phyloP scores from a whole-genome alignment of 805 yeast species.

The Kuraishia piskuri region DNA sequence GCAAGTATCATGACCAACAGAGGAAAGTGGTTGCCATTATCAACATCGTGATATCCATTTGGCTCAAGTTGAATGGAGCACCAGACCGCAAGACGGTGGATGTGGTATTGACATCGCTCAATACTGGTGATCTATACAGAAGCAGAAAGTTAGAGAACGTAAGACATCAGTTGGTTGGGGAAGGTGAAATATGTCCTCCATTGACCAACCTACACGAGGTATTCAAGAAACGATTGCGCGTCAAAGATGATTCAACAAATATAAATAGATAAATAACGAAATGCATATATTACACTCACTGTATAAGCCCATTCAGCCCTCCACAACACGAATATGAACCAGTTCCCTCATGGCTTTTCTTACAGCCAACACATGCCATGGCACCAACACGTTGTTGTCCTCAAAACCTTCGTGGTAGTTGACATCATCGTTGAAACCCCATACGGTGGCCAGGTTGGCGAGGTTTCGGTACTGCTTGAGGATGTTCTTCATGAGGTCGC shows the following conservation, averaged over 20 bases:
- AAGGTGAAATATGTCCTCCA: neutral
- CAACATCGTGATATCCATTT: neutral
- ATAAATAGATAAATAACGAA: no score
- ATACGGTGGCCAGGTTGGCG: conserved; percentile 31
- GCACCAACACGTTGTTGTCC: conserved; percentile 32
- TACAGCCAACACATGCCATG: conserved; percentile 72
- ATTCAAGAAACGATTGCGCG: neutral
- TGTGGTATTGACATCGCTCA: neutral
- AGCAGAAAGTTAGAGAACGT: neutral
- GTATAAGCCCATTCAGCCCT: neutral
- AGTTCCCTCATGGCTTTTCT: conserved; percentile 49
- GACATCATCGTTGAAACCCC: conserved; percentile 16
- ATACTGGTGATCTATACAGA: neutral
- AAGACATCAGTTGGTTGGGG: neutral
- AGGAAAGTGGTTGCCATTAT: neutral
- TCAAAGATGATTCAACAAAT: no score
- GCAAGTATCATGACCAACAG: neutral
- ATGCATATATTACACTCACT: no score
- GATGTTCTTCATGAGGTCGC: conserved; percentile 43
- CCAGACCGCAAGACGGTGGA: neutral
- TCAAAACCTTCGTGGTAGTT: conserved; percentile 4
- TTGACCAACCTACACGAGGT: neutral
- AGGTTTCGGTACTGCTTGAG: conserved; percentile 56
- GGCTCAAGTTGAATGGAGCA: conserved; percentile 7
- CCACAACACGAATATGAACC: conserved; percentile 46